phyloP scores from a whole-genome alignment of 2,329 filamentous ascomycete genomes.

The Ascochyta rabiei region DNA sequence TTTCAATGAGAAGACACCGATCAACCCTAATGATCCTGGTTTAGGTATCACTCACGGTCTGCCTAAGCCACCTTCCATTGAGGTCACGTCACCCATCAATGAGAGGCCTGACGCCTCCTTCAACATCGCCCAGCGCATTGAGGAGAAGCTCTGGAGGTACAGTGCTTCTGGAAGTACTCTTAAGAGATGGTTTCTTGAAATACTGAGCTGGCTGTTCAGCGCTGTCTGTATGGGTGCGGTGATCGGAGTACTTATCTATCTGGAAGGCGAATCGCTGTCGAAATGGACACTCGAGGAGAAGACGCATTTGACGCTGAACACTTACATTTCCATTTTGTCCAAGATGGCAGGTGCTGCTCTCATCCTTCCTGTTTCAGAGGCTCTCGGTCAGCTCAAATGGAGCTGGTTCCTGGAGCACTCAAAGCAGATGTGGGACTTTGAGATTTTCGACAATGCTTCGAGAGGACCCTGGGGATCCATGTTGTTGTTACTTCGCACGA shows the following conservation, averaged over 20 bases:
- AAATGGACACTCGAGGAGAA: slow-evolving; percentile 20
- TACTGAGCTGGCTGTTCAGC: slow-evolving; percentile 36
- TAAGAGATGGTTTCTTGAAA: slow-evolving; percentile 34
- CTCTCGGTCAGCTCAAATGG: slow-evolving; percentile 46
- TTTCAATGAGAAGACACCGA: slow-evolving; percentile 17
- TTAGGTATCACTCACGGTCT: slow-evolving; percentile 14
- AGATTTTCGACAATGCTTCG: slow-evolving; percentile 44
- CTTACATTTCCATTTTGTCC: slow-evolving; percentile 35
- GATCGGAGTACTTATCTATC: slow-evolving; percentile 18
- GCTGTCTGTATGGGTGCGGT: slow-evolving; percentile 32
- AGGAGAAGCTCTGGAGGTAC: slow-evolving; percentile 25
- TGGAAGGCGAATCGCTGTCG: slow-evolving; percentile 5
- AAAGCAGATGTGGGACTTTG: slow-evolving; percentile 44
- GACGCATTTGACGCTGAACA: slow-evolving; percentile 30
- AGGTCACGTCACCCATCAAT: slow-evolving; percentile 9
- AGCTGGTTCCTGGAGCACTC: slow-evolving; percentile 39
- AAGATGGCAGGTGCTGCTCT: slow-evolving; percentile 39
- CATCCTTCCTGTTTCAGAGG: slow-evolving; percentile 36
- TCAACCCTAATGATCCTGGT: background rate
- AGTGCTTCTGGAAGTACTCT: slow-evolving; percentile 24
- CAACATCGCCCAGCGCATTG: slow-evolving; percentile 35
- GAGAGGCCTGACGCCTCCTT: background rate
- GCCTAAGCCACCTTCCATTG: slow-evolving; percentile 15
- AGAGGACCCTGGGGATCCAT: slow-evolving; percentile 37
- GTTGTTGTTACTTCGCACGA: slow-evolving; percentile 23